Percentiles rank a stretch among this genome's conserved stretches.
These are phyloP conservation scores for Fusarium austroafricanum DNA, from an alignment of 2,329 filamentous ascomycete species.

Conservation along the genomic window DNA sequence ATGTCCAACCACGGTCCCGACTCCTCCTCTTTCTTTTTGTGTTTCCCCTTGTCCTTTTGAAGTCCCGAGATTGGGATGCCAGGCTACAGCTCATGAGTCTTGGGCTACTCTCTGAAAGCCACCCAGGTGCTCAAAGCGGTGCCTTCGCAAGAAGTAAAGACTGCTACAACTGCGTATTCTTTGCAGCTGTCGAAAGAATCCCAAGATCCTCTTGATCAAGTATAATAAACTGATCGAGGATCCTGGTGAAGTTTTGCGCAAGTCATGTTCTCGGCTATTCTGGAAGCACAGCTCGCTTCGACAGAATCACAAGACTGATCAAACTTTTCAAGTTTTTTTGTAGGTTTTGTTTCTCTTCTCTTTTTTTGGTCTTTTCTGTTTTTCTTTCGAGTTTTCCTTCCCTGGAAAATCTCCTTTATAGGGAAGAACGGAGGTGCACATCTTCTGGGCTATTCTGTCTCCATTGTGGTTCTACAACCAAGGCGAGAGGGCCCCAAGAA, in stretches of 20 bases:
- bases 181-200: not conserved
- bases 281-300: not conserved
- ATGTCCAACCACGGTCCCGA: too few species aligned
- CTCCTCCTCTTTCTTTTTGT: not conserved
- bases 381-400: not conserved
- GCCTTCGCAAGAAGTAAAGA: not conserved
- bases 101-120: not conserved
- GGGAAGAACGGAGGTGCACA: too few species aligned
- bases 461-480: too few species aligned
- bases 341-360: too few species aligned
- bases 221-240: not conserved
- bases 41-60: not conserved
- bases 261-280: not conserved
- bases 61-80: not conserved
- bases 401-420: too few species aligned
- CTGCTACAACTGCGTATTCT: not conserved
- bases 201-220: not conserved
- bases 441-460: too few species aligned
- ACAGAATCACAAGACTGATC: not conserved
- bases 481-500: too few species aligned
- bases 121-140: not conserved
- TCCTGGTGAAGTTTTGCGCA: not conserved
- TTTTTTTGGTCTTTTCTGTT: not conserved
- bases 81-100: not conserved
- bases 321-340: not conserved